phyloP scores from a whole-genome alignment of 257 asterid species.

The Solanum tarijense region DNA sequence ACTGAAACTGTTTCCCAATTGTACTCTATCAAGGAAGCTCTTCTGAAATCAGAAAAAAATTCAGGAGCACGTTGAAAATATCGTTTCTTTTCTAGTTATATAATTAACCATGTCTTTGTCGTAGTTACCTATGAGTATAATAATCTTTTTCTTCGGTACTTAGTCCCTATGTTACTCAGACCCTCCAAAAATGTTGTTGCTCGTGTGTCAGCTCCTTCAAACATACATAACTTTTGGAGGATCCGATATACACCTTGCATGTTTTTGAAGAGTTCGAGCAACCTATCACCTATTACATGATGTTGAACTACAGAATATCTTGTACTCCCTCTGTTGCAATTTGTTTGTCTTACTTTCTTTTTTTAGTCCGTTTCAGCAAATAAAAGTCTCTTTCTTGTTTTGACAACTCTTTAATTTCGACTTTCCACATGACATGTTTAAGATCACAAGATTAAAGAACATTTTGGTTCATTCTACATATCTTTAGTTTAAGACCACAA shows the following conservation, averaged over 20 bases:
- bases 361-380: neutral
- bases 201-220: neutral
- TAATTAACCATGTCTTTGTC: neutral
- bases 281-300: neutral
- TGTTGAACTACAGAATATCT: neutral
- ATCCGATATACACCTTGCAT: neutral
- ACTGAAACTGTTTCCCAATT: slow-evolving; percentile 6
- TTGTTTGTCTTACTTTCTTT: neutral
- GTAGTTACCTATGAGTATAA: neutral
- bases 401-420: neutral
- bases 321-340: neutral
- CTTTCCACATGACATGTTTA: neutral
- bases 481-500: neutral
- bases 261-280: too few species aligned
- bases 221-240: neutral
- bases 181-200: neutral
- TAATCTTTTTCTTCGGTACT: neutral
- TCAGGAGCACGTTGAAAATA: neutral
- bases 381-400: neutral
- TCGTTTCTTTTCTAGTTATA: neutral
- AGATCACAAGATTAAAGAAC: neutral
- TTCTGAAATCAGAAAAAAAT: neutral
- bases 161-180: neutral
- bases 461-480: neutral
- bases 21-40: neutral